Evolutionary conservation across 2,329 filamentous ascomycete genomes (phyloP).

Genomic region (Chrysosporium queenslandicum): DNA sequence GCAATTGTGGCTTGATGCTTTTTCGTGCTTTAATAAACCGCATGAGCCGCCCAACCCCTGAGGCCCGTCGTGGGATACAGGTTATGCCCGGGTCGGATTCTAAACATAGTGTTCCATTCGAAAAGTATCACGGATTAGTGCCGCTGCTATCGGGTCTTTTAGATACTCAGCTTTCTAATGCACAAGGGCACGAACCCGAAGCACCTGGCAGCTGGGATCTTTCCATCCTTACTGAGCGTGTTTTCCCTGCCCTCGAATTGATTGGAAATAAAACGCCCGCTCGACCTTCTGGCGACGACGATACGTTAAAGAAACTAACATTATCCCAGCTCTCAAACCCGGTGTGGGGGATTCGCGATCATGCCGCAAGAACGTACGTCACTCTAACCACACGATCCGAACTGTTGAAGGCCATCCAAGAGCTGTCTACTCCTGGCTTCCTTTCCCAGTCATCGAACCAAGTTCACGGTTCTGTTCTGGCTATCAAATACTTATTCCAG

Average conservation of each 20-base stretch:
- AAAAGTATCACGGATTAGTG: conserved; percentile 33
- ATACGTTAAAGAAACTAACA: conserved; percentile 27
- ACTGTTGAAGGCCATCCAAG: conserved; percentile 25
- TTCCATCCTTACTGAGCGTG: conserved; percentile 32
- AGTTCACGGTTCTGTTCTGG: conserved; percentile 34
- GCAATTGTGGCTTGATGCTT: conserved; percentile 85
- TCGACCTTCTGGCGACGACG: conserved; percentile 26
- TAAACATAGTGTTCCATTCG: conserved; percentile 32
- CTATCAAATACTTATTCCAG: conserved; percentile 31
- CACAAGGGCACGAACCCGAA: not conserved
- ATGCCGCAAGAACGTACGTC: conserved; percentile 37
- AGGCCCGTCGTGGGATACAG: conserved; percentile 25
- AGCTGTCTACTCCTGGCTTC: conserved; percentile 20
- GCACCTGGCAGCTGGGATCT: conserved; percentile 20
- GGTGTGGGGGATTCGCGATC: conserved; percentile 40
- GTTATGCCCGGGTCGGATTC: conserved; percentile 31
- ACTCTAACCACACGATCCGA: conserved; percentile 28
- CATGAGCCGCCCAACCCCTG: conserved; percentile 36
- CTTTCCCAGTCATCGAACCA: conserved; percentile 26
- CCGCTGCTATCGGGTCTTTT: conserved; percentile 31
- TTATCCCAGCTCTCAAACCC: conserved; percentile 33
- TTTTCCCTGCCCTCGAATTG: conserved; percentile 40
- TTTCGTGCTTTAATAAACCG: conserved; percentile 73
- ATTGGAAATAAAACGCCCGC: conserved; percentile 36
- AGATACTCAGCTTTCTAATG: conserved; percentile 1